Conservation (phyloP, 345 rosid species). For the Erodium maritimum region DNA sequence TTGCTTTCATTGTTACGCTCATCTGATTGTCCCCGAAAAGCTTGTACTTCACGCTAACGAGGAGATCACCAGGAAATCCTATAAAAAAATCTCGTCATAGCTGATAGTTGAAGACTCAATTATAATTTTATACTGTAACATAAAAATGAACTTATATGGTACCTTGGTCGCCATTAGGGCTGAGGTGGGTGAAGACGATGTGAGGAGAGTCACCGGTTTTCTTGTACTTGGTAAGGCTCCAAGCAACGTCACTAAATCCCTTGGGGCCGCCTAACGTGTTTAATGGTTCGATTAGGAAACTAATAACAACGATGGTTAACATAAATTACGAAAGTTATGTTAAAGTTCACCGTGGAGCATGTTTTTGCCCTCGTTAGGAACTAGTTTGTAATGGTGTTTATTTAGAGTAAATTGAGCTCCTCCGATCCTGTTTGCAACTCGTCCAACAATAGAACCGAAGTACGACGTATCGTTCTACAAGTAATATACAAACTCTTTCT, state of each 20-base stretch:
- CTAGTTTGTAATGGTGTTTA: conserved; percentile 48
- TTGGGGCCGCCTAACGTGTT: conserved; percentile 43
- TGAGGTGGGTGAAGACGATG: conserved; percentile 50
- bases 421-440: conserved; percentile 72
- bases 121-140: too few species aligned
- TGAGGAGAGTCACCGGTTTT: conserved; percentile 32
- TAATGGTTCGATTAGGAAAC: neutral
- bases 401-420: conserved; percentile 57
- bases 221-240: conserved; percentile 43
- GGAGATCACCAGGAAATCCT: conserved; percentile 80
- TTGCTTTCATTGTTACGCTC: conserved; percentile 60
- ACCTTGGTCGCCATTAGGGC: conserved; percentile 81
- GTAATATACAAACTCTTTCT: neutral
- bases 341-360: conserved; percentile 37
- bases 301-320: neutral
- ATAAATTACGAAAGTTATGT: neutral
- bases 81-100: neutral
- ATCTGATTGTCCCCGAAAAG: conserved; percentile 26
- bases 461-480: conserved; percentile 52
- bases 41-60: conserved; percentile 33
- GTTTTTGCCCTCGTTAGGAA: conserved; percentile 69
- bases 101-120: too few species aligned
- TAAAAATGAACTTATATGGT: neutral
- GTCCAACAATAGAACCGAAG: conserved; percentile 72
- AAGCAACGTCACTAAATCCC: conserved; percentile 69